These are phyloP conservation scores for Podospora fimiseda DNA, from an alignment of 495 filamentous ascomycete species.

Conservation along the genomic window DNA sequence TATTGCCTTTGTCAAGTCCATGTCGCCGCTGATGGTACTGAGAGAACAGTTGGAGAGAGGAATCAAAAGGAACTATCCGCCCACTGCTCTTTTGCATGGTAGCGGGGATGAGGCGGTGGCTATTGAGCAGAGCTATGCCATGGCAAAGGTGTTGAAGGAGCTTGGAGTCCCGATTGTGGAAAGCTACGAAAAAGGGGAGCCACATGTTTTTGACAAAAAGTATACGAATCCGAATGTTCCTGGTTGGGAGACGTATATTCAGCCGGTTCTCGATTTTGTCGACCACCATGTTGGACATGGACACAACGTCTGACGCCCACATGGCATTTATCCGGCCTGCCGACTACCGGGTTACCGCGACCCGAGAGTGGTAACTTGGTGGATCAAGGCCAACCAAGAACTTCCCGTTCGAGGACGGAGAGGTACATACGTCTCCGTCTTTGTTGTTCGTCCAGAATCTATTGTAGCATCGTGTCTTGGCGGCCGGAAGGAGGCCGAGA, in stretches of 20 bases:
- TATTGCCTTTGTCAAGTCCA: slow-evolving; percentile 9
- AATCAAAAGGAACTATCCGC: slow-evolving; percentile 14
- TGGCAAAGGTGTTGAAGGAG: slow-evolving; percentile 15
- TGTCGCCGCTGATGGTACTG: slow-evolving; percentile 17
- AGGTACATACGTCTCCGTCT: neutral
- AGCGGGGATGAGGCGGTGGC: slow-evolving; percentile 18
- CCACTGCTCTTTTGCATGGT: slow-evolving; percentile 25
- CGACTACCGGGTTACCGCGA: neutral
- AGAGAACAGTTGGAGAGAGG: slow-evolving; percentile 1
- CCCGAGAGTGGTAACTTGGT: neutral
- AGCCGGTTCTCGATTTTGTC: slow-evolving; percentile 23
- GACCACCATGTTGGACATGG: slow-evolving; percentile 8
- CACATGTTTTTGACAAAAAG: slow-evolving; percentile 23
- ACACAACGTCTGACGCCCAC: neutral
- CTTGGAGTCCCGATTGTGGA: slow-evolving; percentile 19
- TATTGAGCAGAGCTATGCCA: slow-evolving; percentile 16
- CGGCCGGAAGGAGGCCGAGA: neutral
- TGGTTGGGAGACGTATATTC: slow-evolving; percentile 22
- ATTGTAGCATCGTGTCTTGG: neutral
- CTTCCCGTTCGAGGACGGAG: neutral
- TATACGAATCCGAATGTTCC: slow-evolving; percentile 17
- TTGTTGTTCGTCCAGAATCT: neutral
- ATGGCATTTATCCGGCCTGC: neutral
- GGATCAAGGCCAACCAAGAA: neutral
- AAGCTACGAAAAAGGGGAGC: slow-evolving; percentile 18